These are phyloP conservation scores for Fennellomyces sp. DNA, from an alignment of 371 early-diverging fungal genomes.

Conservation along the genomic window DNA sequence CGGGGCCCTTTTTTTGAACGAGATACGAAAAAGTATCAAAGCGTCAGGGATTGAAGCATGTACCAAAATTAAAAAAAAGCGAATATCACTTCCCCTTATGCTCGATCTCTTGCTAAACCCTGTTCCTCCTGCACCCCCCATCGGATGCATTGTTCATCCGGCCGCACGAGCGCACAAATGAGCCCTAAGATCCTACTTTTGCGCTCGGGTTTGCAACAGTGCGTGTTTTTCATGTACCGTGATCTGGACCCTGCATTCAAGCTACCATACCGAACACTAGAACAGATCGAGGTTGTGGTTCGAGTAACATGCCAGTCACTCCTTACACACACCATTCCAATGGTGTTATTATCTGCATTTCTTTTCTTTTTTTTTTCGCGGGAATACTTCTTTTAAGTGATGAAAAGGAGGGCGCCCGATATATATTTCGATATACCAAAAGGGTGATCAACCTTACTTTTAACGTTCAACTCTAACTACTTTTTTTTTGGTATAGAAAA, in stretches of 20 bases:
- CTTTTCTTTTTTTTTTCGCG: background rate
- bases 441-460: no score
- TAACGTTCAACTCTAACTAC: no score
- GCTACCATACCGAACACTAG: background rate
- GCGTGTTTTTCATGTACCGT: conserved; percentile 7
- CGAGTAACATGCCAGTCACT: background rate
- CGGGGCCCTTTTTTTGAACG: background rate
- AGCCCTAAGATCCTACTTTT: background rate
- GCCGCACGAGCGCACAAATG: conserved; percentile 20
- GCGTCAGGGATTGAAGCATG: background rate
- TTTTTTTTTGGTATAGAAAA: no score
- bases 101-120: background rate
- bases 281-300: background rate
- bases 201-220: conserved; percentile 4
- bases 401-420: no score
- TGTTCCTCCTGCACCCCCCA: background rate
- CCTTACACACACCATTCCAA: conserved; percentile 1
- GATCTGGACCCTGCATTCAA: background rate
- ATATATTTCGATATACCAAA: no score
- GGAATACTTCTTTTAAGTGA: no score
- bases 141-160: conserved; percentile 19
- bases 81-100: background rate
- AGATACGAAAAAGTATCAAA: background rate
- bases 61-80: conserved; percentile 5
- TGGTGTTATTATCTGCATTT: background rate